Base-by-base conservation (phyloP, 163 green algal genomes). In the Scenedesmus sp. region DNA sequence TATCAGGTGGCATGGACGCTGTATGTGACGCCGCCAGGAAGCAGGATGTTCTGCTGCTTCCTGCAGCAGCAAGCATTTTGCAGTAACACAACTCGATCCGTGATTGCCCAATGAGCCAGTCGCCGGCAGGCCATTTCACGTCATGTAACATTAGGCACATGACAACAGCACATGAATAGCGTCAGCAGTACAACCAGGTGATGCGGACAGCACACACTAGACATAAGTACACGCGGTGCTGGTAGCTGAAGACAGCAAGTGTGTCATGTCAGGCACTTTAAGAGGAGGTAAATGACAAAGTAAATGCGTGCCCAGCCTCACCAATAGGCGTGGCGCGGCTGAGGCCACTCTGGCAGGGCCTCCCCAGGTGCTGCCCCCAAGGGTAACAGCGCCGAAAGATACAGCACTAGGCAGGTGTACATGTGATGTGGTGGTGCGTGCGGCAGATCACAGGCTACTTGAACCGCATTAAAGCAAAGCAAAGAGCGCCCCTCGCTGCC, bases 341-440 rank as follows among this genome's bases (percentile, higher is more conserved):
- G 91, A 1, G 98, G 98, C 98, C 98, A 99, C 59, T 97, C 94
- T 34, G 98, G 98, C 88, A 99, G 96, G 13, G 86, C 34, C 92
- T 99, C 96, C 15, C 91, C 94, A 0, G 98, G 98, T 5, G 96
- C 96, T 4, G 97, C 97, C 0, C 96, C 98, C 96, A 96, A 99
- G 95, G 34, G 34, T 46, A 46, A 46, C 34, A 46, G 34, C 34
- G 34, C 34, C 34, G 34, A 46, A 46, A 46, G 34, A 46, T 46
- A 46, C 34, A 46, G 34, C 34, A 46, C 34, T 46, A 46, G 34
- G 34, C 34, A 46, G 34, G 34, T 46, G 34, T 46, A 46, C 34
- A 46, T 46, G 34, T 46, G 34, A 46, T 46, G 34, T 46, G 34
- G 34, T 46, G 34, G 34, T 46, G 34, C 34, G 34, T 46, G 34